A percentile compares a stretch with the other conserved stretches of the same genome.
Evolutionary conservation across 345 rosid species (phyloP).

Genomic region (Salix exigua): DNA sequence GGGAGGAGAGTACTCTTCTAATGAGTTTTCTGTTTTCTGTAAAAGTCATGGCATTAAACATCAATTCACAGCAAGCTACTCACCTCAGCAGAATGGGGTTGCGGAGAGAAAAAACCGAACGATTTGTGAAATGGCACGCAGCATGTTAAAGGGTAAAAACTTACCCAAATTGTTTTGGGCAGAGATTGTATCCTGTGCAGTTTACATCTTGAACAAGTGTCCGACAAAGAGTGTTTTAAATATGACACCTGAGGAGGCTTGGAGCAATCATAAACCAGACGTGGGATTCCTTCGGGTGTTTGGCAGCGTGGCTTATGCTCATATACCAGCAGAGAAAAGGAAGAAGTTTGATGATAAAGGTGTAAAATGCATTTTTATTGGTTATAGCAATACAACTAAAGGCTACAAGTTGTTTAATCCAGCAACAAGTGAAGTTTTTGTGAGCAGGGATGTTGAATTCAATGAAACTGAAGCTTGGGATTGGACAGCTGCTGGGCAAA

Average conservation of each 20-base stretch:
- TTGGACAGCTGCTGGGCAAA: background rate
- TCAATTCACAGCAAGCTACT: background rate
- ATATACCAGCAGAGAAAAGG: too few relatives aligned
- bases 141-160: background rate
- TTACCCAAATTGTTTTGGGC: background rate
- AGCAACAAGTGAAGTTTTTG: too few relatives aligned
- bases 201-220: too few relatives aligned
- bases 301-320: too few relatives aligned
- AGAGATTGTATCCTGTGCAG: background rate
- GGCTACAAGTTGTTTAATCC: too few relatives aligned
- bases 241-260: too few relatives aligned
- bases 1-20: conserved; percentile 2
- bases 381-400: too few relatives aligned
- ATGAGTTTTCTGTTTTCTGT: background rate
- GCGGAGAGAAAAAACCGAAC: background rate
- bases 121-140: background rate
- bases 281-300: too few relatives aligned
- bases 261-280: too few relatives aligned
- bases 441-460: background rate
- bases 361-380: too few relatives aligned
- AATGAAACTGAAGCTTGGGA: background rate
- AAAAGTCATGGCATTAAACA: background rate
- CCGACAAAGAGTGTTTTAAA: too few relatives aligned
- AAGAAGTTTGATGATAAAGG: too few relatives aligned
- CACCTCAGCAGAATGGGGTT: background rate